Base-by-base conservation (phyloP, 805 yeast genomes). In the Cyberlindnera xishuangbannaensis region DNA sequence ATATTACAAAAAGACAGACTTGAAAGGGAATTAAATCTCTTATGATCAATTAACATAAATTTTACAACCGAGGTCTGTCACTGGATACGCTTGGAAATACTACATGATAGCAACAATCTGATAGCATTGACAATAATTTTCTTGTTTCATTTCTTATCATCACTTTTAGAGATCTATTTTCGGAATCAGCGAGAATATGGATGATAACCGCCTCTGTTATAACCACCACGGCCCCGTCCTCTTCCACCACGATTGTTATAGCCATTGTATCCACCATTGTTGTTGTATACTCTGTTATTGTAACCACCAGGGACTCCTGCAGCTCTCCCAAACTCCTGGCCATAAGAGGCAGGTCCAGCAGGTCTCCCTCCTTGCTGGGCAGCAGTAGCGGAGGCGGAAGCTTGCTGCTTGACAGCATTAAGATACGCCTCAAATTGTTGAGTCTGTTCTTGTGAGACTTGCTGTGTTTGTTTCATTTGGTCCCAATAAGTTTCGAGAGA, bases 401-500 rank as follows among this genome's bases (percentile, higher is more conserved):
- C 33, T 15, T 38, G 40, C 27, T 34, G 35, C n/a, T 21, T 29
- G n/a, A 36, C 30, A 13, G 36, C 36, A 20, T 21, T 26, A 11
- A 39, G 15, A 13, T 33, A 32, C 18, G 25, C 31, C 9, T 26
- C 21, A 17, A 30, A 34, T 23, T 37, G 41, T 6, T 30, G 15
- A 7, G 31, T 27, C 34, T 28, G 31, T 22, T 33, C 35, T 13
- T 35, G 33, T 15, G 37, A 25, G 15, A 34, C 39, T 18, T 40
- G 40, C 18, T 33, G 36, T 7, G 35, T 31, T 26, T 40, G 44
- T 18, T 33, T 15, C 23, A 34, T 31, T 27, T 36, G 40, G 1
- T 68, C 69, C 81, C 83, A 78, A 43, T 72, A 73, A 44, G 69
- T 73, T 51, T 71, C 76, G 73, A 74, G 69, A 52, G 72, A 67